Base-by-base conservation (phyloP, 176 grass and related monocot genomes). In the Oryza meridionalis region DNA sequence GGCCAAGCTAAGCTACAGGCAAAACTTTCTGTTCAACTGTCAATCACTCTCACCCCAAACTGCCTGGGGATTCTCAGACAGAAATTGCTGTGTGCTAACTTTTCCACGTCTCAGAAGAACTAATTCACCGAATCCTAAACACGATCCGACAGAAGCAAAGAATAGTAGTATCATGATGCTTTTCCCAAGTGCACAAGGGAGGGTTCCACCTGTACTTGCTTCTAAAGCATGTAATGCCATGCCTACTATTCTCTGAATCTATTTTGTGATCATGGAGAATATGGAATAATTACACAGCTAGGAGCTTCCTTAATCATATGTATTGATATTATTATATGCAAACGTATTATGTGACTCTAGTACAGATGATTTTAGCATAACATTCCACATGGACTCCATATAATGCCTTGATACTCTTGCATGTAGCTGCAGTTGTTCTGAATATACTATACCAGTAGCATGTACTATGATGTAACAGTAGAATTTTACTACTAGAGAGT, bases 51-150 rank as follows among this genome's bases (percentile, higher is more conserved):
- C 29, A n/a, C 9, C 0, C n/a, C n/a, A 1, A 9, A 40, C 7
- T 74, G 69, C 44, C 84, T 25, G 70, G 69, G 15, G 59, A 67
- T 86, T 51, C 15, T 19, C 4, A 11, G 77, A 45, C 78, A 62
- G 32, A n/a, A 27, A 27, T 15, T 12, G 16, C 29, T 24, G 27
- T 14, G 37, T 6, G 3, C 29, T 31, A 19, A 9, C 80, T 63
- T 83, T 65, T 9, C 44, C 81, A 10, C n/a, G 70, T 67, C 62
- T 53, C 8, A 62, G 1, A 17, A 46, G 15, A 72, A 75, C 21
- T 8, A 38, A 81, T 9, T n/a, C 46, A 3, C 15, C 16, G 8
- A 9, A 9, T 5, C 11, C 6, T 33, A 58, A 14, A 14, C 38
- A 4, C 35, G n/a, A 22, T 62, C 37, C 8, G 5, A 49, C 44